Evolutionary conservation across 768 basidiomycete genomes (phyloP).

Genomic region (Tylopilus cervinicoccineus): DNA sequence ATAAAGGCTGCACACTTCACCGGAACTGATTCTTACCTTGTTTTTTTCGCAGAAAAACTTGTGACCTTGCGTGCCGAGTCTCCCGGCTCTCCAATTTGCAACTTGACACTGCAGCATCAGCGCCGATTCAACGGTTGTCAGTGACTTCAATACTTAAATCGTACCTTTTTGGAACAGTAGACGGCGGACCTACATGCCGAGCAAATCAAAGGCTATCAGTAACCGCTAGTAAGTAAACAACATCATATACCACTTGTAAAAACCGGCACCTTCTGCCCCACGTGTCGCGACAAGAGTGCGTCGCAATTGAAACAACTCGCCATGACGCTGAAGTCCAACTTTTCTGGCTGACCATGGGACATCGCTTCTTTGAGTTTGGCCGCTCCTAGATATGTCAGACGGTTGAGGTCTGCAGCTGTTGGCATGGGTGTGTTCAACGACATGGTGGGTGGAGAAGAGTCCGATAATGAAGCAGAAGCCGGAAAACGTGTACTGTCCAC

Average conservation of each 20-base stretch:
- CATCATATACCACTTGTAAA: background rate
- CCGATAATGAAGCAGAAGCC: background rate
- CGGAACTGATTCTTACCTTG: slow-evolving; percentile 17
- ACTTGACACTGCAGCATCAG: slow-evolving; percentile 30
- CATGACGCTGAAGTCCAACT: slow-evolving; percentile 25
- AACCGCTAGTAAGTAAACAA: background rate
- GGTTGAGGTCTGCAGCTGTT: slow-evolving; percentile 24
- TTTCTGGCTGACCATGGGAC: slow-evolving; percentile 25
- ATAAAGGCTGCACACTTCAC: background rate
- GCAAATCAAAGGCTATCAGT: slow-evolving; percentile 27
- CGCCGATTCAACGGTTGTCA: background rate
- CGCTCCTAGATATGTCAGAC: slow-evolving; percentile 27
- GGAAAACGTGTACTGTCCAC: background rate
- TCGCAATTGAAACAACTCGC: slow-evolving; percentile 24
- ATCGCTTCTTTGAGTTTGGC: slow-evolving; percentile 25
- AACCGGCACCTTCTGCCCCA: slow-evolving; percentile 19
- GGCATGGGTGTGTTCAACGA: slow-evolving; percentile 18
- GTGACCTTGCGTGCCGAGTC: slow-evolving; percentile 27
- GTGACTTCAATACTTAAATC: background rate
- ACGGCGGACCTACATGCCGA: slow-evolving; percentile 27
- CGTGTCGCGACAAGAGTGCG: slow-evolving; percentile 2
- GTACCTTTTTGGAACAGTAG: slow-evolving; percentile 29
- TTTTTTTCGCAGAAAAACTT: slow-evolving; percentile 34
- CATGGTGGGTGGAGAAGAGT: slow-evolving; percentile 11
- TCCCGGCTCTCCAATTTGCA: slow-evolving; percentile 33